These are phyloP conservation scores for Rubia occidens DNA, from an alignment of 305 asterid species.

Conservation along the genomic window DNA sequence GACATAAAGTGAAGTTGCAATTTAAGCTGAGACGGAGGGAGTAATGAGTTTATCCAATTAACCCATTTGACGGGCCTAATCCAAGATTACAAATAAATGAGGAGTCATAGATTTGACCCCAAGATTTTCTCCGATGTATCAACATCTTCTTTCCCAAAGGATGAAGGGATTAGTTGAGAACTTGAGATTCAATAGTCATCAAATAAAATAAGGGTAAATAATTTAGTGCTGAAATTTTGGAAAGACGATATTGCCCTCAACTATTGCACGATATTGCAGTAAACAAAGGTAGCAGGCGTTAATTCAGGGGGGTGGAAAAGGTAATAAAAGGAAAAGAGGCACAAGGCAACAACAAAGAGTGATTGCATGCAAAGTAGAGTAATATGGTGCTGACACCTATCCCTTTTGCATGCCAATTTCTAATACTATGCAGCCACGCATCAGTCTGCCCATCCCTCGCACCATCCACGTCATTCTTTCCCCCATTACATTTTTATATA, in stretches of 20 bases:
- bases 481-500: neutral
- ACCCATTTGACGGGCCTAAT: too few species aligned
- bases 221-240: too few species aligned
- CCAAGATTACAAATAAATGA: neutral
- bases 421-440: slow-evolving; percentile 74
- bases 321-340: too few species aligned
- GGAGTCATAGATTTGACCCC: slow-evolving; percentile 10
- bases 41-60: too few species aligned
- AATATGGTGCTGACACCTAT: slow-evolving; percentile 63
- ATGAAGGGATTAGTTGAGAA: slow-evolving; percentile 10
- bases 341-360: too few species aligned
- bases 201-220: neutral
- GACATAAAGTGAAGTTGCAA: too few species aligned
- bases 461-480: slow-evolving; percentile 43
- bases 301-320: too few species aligned
- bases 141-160: neutral
- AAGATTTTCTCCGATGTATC: slow-evolving; percentile 7
- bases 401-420: slow-evolving; percentile 50
- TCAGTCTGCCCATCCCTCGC: slow-evolving; percentile 54
- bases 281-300: neutral
- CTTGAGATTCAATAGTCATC: neutral
- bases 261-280: neutral
- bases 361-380: slow-evolving; percentile 38
- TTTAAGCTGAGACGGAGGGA: too few species aligned
- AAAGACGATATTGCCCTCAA: neutral